phyloP scores from a whole-genome alignment of 2,329 filamentous ascomycete species.

The Arthrobotrys iridis region DNA sequence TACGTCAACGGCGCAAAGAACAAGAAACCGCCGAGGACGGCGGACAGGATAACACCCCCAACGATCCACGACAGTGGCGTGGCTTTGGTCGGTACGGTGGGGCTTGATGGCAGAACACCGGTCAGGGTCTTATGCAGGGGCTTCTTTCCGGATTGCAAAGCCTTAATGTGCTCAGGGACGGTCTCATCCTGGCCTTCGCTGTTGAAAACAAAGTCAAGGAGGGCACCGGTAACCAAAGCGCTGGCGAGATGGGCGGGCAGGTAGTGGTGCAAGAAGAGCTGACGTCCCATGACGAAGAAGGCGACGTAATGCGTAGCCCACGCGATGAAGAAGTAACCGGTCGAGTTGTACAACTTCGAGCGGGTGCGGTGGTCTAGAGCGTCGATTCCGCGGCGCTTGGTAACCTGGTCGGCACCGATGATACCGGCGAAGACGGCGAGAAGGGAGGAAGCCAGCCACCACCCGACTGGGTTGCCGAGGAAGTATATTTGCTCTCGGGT shows the following conservation, averaged over 20 bases:
- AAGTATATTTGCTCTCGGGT: constrained; percentile 98
- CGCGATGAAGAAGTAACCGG: constrained; percentile 97
- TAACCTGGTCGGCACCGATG: constrained; percentile 89
- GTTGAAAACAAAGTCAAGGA: constrained; percentile 96
- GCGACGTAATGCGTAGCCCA: constrained; percentile 98
- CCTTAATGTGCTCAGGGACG: constrained; percentile 61
- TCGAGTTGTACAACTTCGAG: constrained; percentile 95
- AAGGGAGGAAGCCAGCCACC: constrained; percentile 94
- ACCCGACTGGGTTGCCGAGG: constrained; percentile 93
- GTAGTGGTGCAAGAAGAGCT: constrained; percentile 98
- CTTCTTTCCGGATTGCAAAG: constrained; percentile 59
- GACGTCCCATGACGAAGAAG: constrained; percentile 97
- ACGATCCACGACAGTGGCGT: constrained; percentile 74
- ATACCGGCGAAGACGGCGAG: constrained; percentile 94
- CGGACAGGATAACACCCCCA: constrained; percentile 72
- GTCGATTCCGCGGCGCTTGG: constrained; percentile 89
- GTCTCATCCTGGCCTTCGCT: constrained; percentile 77
- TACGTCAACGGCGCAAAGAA: constrained; percentile 97
- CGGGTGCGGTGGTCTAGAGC: constrained; percentile 94
- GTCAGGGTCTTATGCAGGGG: constrained; percentile 60
- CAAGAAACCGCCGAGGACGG: constrained; percentile 78
- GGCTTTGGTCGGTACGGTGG: constrained; percentile 26
- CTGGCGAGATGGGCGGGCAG: constrained; percentile 93
- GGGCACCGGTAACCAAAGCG: constrained; percentile 84
- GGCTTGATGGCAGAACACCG: constrained; percentile 56